Base-by-base conservation (phyloP, 2,329 filamentous ascomycete genomes). In the Grosmannia clavigera region DNA sequence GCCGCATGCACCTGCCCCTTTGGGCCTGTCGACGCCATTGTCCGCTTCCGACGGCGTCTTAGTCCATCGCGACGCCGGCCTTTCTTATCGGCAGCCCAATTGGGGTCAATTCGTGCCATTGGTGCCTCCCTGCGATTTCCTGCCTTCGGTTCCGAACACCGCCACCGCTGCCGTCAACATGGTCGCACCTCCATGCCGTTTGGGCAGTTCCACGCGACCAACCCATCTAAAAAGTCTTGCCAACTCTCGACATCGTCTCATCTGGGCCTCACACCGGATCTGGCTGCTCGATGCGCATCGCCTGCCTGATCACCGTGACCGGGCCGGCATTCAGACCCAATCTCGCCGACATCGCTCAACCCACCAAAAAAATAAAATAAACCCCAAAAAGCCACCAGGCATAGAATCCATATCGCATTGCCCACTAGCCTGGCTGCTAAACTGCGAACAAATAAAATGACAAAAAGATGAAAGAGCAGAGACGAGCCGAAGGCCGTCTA, bases 171-270 rank as follows among this genome's bases (percentile, higher is more conserved):
- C 33, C 33, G 33, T 9, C 40, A 46, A 16, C 40, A 46, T 46
- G 6, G 40, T 46, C 16, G 40, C 46, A n/a, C 19, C 11, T 50
- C 7, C 10, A 57, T 46, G 33, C 25, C 50, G 31, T 59, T 61
- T 25, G n/a, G 60, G 60, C 19, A 61, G 57, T 33, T 59, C 27
- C 57, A 59, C 48, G 57, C 60, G 60, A 58, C 43, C 12, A 35
- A 35, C 33, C 33, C 9, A 35, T 10, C 22, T 22, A 22, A 9
- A 11, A 35, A 10, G 33, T 7, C 33, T 35, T 35, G 10, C 10
- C 33, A 35, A 35, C 33, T 35, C 33, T 35, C 33, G 33, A 14
- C 40, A 43, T 27, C 48, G 16, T 51, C n/a, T 22, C 48, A 11
- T 16, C 7, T 14, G 19, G 12, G 40, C 40, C 14, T 14, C 40